Conservation (phyloP, 2,329 filamentous ascomycete species). For the Sporothrix pallida region DNA sequence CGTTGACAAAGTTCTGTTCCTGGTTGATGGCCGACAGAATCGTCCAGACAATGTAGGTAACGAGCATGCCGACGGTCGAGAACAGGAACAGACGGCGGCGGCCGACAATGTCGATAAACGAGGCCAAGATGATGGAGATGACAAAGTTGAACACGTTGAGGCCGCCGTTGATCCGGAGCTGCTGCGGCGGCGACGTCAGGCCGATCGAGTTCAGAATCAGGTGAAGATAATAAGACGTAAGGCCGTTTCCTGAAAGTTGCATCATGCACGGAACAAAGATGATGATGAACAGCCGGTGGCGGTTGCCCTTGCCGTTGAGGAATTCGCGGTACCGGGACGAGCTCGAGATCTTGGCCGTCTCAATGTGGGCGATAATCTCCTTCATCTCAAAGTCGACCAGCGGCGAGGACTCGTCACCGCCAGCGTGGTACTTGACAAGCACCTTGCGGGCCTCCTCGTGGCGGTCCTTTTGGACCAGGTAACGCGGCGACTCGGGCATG, state of each 20-base stretch:
- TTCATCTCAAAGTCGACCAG: conserved; percentile 58
- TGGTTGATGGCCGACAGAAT: conserved; percentile 53
- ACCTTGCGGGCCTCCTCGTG: conserved; percentile 38
- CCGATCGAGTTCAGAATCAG: conserved; percentile 31
- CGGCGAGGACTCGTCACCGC: conserved; percentile 45
- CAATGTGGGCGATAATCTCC: conserved; percentile 29
- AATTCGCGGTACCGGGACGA: conserved; percentile 45
- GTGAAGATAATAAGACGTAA: conserved; percentile 31
- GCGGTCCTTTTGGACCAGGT: conserved; percentile 37
- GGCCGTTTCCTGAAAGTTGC: conserved; percentile 28
- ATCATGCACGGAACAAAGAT: conserved; percentile 29
- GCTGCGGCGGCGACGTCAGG: conserved; percentile 46
- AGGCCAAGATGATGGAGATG: conserved; percentile 35
- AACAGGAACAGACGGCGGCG: conserved; percentile 46
- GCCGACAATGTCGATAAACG: conserved; percentile 42
- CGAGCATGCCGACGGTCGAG: conserved; percentile 40
- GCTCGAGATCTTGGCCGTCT: conserved; percentile 1
- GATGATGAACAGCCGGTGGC: conserved; percentile 32
- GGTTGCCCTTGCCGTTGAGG: conserved; percentile 41
- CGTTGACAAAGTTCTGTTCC: conserved; percentile 48
- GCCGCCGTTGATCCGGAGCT: conserved; percentile 51
- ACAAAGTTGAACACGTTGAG: conserved; percentile 37
- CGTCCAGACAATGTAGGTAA: conserved; percentile 29
- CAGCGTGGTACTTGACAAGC: conserved; percentile 45
- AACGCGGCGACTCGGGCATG: conserved; percentile 31